Evolutionary conservation across 805 yeast species (phyloP), one percentile per base, ranked within the genome.

Genomic region (Alloascoidea hylecoeti): DNA sequence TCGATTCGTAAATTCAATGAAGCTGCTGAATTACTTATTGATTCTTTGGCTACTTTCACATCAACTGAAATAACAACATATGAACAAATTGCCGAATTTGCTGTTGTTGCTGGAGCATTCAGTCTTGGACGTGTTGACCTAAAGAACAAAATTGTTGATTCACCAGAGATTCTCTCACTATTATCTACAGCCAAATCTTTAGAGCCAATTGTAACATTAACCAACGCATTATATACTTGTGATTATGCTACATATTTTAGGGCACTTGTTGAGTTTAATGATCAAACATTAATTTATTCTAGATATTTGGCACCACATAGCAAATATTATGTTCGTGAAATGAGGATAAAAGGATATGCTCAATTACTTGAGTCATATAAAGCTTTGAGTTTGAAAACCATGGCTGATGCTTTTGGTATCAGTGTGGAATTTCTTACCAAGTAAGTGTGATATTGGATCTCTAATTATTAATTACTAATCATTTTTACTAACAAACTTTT

Each of bases 381-480:
- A 63, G 80, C 96, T 2, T 66, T 92, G 45, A 82, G 95, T 15
- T 57, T 89, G 46, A 79, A 77, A 57, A 82, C 95, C 19, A 92
- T 92, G 97, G 96, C 97, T 15, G 75, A 75, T 43, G 84, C 84
- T 38, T 92, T 92, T 63, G 89, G 92, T 39, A 94, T 92, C n/a
- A 67, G 79, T 39, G 78, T 76, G 38, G 92, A 79, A 39, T 92
- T 86, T 53, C 64, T 92, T 51, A 98, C 92, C 43, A 45, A 45
- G 46, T 43, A 39, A 4, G 46, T 17, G n/a, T n/a, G n/a, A n/a
- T n/a, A n/a, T n/a, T 12, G 12, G n/a, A 39, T 14, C 16, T 3
- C 14, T 19, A 18, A 16, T 9, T 4, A 37, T 38, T 14, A 4
- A 3, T 15, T 15, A 15, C 18, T 17, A 34, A 33, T 16, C 9